Base-by-base conservation (phyloP, 75 land plant genomes). In the Sequoia sempervirens region DNA sequence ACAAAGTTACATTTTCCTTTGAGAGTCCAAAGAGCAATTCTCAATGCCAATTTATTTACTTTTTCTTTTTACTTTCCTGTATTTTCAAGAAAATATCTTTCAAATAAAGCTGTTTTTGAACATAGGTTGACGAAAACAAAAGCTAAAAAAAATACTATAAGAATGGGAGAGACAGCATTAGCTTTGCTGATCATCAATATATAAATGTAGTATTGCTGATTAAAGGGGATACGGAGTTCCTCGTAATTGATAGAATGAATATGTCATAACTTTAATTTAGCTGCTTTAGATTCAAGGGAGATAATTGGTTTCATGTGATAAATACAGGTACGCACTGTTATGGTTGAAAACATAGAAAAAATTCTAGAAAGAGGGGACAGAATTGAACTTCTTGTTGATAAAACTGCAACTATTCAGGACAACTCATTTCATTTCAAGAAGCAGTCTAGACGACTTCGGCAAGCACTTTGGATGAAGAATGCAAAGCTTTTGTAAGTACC, bases 291-390 rank as follows among this genome's bases (percentile, higher is more conserved):
- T 7, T 79, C 23, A 40, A 13, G 80, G 40, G 80, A n/a, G 40
- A 32, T 40, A 43, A 79, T 23, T 15, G 46, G 12, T 23, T 40
- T 40, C 40, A 40, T 43, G 47, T 18, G 58, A 66, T 54, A 50
- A 17, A 50, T 85, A 73, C 93, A 96, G 99, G 87, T 98, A 69
- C 92, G 95, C 13, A 89, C 97, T 20, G 93, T 98, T 32, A 98
- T 98, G 99, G 99, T 98, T 75, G 99, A 98, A 40, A 98, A 98
- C 84, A 98, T 98, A 72, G 99, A 98, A 41, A 98, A 96, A 84
- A 90, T 98, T 83, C 84, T 98, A 52, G 99, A 98, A 58, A 93
- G 99, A 90, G 99, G 99, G 81, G 99, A 98, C 53, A 83, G 94
- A 34, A 92, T 98, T 82, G 97, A 97, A 70, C 94, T 98, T 68